Conservation (phyloP, 345 rosid genomes). For the Syzygium grande region DNA sequence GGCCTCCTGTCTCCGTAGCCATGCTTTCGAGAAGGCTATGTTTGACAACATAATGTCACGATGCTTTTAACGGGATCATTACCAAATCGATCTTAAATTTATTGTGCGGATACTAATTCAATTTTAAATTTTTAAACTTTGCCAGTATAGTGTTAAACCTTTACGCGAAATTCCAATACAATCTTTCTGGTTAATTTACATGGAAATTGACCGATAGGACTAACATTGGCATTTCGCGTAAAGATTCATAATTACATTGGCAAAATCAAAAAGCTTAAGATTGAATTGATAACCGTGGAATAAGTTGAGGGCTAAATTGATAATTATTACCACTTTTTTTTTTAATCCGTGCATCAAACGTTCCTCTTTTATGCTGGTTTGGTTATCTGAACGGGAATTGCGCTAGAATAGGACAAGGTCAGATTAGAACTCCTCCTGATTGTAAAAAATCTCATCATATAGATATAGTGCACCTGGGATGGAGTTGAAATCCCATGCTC, state of each 20-base stretch:
- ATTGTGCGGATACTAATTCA: too few relatives aligned
- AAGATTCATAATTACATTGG: rapidly evolving
- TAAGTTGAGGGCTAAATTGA: neutral
- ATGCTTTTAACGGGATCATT: too few relatives aligned
- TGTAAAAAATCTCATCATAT: neutral
- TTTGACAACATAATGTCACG: neutral
- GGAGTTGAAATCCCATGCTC: slow-evolving; percentile 16
- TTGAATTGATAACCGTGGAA: too few relatives aligned
- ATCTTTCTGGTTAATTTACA: too few relatives aligned
- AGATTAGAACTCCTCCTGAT: neutral
- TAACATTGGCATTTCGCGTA: too few relatives aligned
- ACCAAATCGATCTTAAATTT: too few relatives aligned
- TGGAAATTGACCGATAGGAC: too few relatives aligned
- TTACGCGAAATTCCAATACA: too few relatives aligned
- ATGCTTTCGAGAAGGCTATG: neutral
- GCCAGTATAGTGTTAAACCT: too few relatives aligned
- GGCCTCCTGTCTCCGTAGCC: neutral
- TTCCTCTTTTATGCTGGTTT: neutral
- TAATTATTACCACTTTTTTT: rapidly evolving
- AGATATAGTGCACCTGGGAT: neutral
- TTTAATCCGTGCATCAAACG: neutral
- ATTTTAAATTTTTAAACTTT: too few relatives aligned
- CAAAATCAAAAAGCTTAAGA: neutral
- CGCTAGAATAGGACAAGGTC: neutral
- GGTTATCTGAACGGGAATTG: too few relatives aligned